These are phyloP conservation scores for Rhizopogon vinicolor DNA, from an alignment of 768 basidiomycete genomes.

Conservation along the genomic window DNA sequence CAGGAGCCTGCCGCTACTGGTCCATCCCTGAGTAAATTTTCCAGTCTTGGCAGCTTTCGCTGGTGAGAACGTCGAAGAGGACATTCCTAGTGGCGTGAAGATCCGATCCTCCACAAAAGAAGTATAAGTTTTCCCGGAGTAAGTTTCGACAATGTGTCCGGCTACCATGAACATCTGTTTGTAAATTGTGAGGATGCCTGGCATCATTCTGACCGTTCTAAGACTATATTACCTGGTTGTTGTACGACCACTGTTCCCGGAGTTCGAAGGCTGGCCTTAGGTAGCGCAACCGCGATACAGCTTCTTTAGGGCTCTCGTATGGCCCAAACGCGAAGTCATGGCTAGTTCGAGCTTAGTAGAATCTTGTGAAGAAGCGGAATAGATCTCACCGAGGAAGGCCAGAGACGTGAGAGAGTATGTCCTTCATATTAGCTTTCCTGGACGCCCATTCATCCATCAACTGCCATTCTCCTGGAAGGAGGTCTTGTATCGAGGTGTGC, in stretches of 20 bases:
- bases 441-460: slow-evolving; percentile 40
- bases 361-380: not conserved
- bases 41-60: slow-evolving; percentile 27
- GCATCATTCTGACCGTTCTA: not conserved
- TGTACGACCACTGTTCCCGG: slow-evolving; percentile 34
- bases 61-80: slow-evolving; percentile 32
- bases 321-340: slow-evolving; percentile 29
- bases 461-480: slow-evolving; percentile 36
- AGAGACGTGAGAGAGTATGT: slow-evolving; percentile 36
- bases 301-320: slow-evolving; percentile 20
- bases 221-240: slow-evolving; percentile 27
- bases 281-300: slow-evolving; percentile 21
- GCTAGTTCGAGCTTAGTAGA: slow-evolving; percentile 9
- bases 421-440: slow-evolving; percentile 30
- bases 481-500: slow-evolving; percentile 31
- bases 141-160: slow-evolving; percentile 29
- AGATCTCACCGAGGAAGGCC: slow-evolving; percentile 31
- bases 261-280: slow-evolving; percentile 30
- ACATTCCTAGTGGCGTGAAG: slow-evolving; percentile 37
- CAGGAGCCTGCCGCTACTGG: slow-evolving; percentile 25
- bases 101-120: slow-evolving; percentile 40
- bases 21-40: slow-evolving; percentile 30
- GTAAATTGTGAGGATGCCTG: not conserved
- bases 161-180: slow-evolving; percentile 36
- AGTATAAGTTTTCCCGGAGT: slow-evolving; percentile 28